phyloP scores from a whole-genome alignment of 148 eudicot genomes.

The Amaranthus hypochondriacus region DNA sequence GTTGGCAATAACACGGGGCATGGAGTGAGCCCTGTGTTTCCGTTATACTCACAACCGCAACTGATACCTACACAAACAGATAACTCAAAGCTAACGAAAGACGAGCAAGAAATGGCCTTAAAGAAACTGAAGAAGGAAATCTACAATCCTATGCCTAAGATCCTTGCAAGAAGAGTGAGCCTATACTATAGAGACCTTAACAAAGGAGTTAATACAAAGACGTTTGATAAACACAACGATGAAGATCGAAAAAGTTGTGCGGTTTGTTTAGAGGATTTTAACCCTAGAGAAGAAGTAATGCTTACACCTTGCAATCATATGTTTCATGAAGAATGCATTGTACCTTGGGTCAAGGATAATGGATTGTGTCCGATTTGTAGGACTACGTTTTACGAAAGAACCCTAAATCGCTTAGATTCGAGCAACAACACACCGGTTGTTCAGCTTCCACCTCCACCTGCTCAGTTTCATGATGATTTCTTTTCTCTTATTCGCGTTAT shows the following conservation, averaged over 20 bases:
- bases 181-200: constrained; percentile 36
- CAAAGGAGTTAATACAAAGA: constrained; percentile 6
- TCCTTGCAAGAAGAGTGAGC: constrained; percentile 38
- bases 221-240: constrained; percentile 20
- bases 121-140: constrained; percentile 51
- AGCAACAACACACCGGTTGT: constrained; percentile 12
- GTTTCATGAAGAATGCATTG: constrained; percentile 90
- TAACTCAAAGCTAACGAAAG: constrained; percentile 37
- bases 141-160: constrained; percentile 49
- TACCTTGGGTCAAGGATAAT: constrained; percentile 80
- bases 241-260: constrained; percentile 60
- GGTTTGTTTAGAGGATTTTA: constrained; percentile 79
- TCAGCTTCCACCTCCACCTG: not conserved
- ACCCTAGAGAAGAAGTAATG: constrained; percentile 42
- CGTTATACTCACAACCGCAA: not conserved
- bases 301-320: constrained; percentile 75
- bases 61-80: constrained; percentile 15
- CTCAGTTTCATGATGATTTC: constrained; percentile 19
- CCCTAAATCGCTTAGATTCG: not conserved
- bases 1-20: constrained; percentile 10
- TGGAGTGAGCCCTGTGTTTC: not conserved
- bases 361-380: constrained; percentile 80
- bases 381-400: constrained; percentile 29
- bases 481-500: constrained; percentile 33
- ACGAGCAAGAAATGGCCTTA: constrained; percentile 44